These are phyloP conservation scores for Capsicum chinense DNA, from an alignment of 257 asterid species.

Conservation along the genomic window DNA sequence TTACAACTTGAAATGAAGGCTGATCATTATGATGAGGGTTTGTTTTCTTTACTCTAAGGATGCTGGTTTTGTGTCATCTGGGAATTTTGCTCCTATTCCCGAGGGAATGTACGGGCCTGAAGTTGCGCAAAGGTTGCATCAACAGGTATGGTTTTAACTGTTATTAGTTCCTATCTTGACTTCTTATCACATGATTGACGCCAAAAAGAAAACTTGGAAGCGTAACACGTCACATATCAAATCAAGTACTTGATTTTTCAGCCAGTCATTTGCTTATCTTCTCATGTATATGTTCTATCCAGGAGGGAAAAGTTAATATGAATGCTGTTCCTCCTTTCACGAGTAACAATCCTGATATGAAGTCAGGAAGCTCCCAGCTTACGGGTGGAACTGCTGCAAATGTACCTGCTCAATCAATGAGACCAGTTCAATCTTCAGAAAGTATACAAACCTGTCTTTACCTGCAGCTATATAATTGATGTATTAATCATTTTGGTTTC, in stretches of 20 bases:
- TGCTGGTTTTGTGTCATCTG: constrained; percentile 67
- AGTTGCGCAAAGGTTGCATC: constrained; percentile 63
- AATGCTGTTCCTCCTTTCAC: constrained; percentile 50
- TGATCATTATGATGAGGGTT: constrained; percentile 31
- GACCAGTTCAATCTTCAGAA: constrained; percentile 61
- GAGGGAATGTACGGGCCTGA: constrained; percentile 89
- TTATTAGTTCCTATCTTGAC: constrained; percentile 28
- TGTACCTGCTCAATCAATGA: constrained; percentile 52
- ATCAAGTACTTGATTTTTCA: constrained; percentile 24
- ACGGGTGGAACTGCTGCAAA: constrained; percentile 51
- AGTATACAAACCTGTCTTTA: constrained; percentile 51
- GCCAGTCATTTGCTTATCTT: constrained; percentile 29
- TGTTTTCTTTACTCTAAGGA: constrained; percentile 53
- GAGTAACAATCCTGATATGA: constrained; percentile 52
- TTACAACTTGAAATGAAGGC: constrained; percentile 25
- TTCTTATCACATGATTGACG: background rate
- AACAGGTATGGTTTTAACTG: constrained; percentile 48
- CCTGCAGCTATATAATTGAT: background rate
- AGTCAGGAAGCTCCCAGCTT: constrained; percentile 63
- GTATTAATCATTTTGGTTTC: background rate
- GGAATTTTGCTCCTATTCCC: constrained; percentile 60
- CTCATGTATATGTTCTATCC: constrained; percentile 34
- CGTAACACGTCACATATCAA: background rate
- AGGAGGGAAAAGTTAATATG: constrained; percentile 67
- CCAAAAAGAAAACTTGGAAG: background rate